Evolutionary conservation across 305 asterid genomes (phyloP).

Genomic region (Salvia sclarea): DNA sequence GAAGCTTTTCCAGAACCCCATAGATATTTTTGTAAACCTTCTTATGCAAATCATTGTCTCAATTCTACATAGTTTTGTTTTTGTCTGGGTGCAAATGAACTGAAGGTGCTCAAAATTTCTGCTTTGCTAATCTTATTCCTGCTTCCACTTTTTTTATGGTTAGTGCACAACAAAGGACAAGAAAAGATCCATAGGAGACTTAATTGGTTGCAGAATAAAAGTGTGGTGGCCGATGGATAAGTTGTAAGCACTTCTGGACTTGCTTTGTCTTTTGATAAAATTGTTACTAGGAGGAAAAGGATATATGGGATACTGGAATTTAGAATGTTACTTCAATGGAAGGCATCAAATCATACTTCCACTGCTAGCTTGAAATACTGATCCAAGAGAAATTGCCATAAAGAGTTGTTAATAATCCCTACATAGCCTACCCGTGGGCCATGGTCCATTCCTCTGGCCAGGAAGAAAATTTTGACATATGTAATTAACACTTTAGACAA

Average conservation of each 20-base stretch:
- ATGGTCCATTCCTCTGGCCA: background rate
- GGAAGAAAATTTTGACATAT: background rate
- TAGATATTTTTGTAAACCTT: constrained; percentile 20
- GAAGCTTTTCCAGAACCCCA: constrained; percentile 10
- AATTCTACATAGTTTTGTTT: background rate
- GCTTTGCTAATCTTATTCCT: constrained; percentile 19
- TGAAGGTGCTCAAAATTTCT: constrained; percentile 17
- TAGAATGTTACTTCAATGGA: constrained; percentile 6
- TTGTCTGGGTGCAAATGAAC: constrained; percentile 3
- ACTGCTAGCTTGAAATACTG: background rate
- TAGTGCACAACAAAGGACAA: constrained; percentile 67
- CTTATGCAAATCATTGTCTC: constrained; percentile 16
- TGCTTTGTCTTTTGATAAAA: constrained; percentile 17
- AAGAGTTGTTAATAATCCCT: background rate
- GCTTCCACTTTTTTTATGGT: constrained; percentile 21
- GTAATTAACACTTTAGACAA: background rate
- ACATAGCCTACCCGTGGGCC: background rate
- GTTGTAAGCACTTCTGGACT: constrained; percentile 52
- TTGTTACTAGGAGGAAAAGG: constrained; percentile 19
- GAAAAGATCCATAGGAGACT: constrained; percentile 52
- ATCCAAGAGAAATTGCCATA: background rate
- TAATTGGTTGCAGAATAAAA: constrained; percentile 79
- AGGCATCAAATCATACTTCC: constrained; percentile 22
- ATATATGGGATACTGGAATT: background rate
- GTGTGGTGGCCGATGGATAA: constrained; percentile 99